phyloP scores from a whole-genome alignment of 176 grass and related monocot species.

The Avena eriantha region DNA sequence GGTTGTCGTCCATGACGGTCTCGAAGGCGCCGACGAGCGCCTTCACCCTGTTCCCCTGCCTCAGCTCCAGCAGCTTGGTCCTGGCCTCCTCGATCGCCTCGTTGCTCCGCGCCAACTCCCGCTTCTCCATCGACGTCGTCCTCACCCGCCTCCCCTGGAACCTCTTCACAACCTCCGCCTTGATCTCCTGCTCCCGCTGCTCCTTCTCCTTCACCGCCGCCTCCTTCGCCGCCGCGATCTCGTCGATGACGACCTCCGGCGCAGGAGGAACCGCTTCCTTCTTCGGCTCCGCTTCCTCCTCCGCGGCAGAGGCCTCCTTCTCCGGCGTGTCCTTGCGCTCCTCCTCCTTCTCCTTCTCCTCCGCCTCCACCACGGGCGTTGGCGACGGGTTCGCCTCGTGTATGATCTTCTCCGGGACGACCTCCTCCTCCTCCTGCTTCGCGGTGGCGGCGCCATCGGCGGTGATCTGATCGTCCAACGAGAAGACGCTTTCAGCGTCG shows the following conservation, averaged over 20 bases:
- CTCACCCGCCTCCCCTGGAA: slow-evolving; percentile 52
- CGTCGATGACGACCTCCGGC: not conserved
- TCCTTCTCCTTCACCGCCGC: slow-evolving; percentile 27
- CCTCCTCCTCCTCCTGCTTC: not conserved
- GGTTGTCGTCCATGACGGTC: slow-evolving; percentile 64
- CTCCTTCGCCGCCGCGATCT: slow-evolving; percentile 44
- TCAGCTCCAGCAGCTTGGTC: slow-evolving; percentile 66
- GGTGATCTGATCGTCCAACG: slow-evolving; percentile 7
- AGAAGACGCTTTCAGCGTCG: not conserved
- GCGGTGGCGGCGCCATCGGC: not conserved
- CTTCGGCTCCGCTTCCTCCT: slow-evolving; percentile 32
- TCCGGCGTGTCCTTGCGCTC: slow-evolving; percentile 8
- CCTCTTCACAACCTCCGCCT: slow-evolving; percentile 4
- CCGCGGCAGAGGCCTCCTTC: slow-evolving; percentile 4
- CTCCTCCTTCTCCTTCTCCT: slow-evolving; percentile 1
- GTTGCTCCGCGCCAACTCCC: slow-evolving; percentile 55
- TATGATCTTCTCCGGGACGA: slow-evolving; percentile 63
- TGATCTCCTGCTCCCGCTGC: slow-evolving; percentile 7
- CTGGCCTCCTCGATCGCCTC: slow-evolving; percentile 75
- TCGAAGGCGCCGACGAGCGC: slow-evolving; percentile 80
- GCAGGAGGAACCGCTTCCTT: not conserved
- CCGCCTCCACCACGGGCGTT: not conserved
- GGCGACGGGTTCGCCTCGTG: slow-evolving; percentile 29
- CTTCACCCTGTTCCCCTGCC: slow-evolving; percentile 66
- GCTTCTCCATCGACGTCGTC: slow-evolving; percentile 61